Base-by-base conservation (phyloP, 345 rosid species). In the Passiflora organensis region DNA sequence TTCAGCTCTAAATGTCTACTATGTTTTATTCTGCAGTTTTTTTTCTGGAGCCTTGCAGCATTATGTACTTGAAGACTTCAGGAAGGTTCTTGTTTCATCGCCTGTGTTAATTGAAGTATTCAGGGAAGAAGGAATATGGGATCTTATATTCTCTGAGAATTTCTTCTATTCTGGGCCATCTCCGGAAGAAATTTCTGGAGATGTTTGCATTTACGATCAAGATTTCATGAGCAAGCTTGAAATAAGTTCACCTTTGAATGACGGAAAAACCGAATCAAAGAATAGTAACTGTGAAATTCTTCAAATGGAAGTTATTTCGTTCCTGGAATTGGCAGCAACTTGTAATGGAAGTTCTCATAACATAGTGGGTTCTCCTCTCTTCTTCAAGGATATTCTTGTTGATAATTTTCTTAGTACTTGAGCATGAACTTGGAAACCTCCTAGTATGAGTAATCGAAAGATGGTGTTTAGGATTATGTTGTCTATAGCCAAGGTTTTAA, bases 51-150 rank as follows among this genome's bases (percentile, higher is more conserved):
- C 69, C 38, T 60, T 84, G 71, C 91, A 82, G 71, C 82, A 70
- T 64, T 68, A 39, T 59, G 74, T 69, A 55, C 82, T 84, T 51
- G 66, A 70, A 49, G 73, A 75, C 34, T 84, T 81, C 60, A 74
- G 68, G 66, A 82, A 62, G 69, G 61, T 80, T 71, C 79, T 84
- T 72, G 78, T 65, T 70, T 80, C 79, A 44, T 72, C 76, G 42
- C 76, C 87, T 46, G 52, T 13, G 39, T 65, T 69, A 21, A 71
- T 84, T 50, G 83, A 80, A 66, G 63, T 74, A 53, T 70, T 79
- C 12, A 74, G 91, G 64, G 81, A 76, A 59, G 87, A 80, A 58
- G 79, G 87, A 18, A 51, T 84, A 39, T 84, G 91, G 91, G 87
- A 84, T 53, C 87, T 84, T 63, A 59, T 84, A 43, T 84, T 84